Conservation (phyloP, 2,329 filamentous ascomycete species). For the Phoma herbarum region DNA sequence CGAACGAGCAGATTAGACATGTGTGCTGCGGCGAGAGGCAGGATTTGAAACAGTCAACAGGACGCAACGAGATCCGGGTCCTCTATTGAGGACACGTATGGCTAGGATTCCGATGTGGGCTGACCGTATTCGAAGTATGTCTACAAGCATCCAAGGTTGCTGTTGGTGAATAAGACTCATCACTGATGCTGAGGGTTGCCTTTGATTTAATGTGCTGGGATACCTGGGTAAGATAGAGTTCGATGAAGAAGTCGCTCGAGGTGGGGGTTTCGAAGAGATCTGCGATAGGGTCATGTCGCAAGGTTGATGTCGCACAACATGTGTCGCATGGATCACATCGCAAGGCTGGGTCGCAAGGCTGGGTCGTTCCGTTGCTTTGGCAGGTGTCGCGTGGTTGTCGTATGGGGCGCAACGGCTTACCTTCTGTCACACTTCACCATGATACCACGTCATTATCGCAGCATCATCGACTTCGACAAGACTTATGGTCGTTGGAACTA, state of each 20-base stretch:
- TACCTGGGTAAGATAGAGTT: not conserved
- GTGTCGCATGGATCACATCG: not conserved
- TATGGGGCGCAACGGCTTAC: conserved; percentile 8
- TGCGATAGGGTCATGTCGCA: conserved; percentile 2
- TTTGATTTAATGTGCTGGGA: not conserved
- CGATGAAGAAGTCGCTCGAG: not conserved
- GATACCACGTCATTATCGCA: conserved; percentile 12
- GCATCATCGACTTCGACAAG: conserved; percentile 5
- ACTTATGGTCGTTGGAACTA: conserved; percentile 26
- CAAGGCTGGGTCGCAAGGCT: conserved; percentile 1
- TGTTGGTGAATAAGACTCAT: not conserved
- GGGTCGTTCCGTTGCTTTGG: not conserved
- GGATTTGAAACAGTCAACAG: not conserved
- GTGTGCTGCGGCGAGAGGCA: not conserved
- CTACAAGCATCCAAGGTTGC: not conserved
- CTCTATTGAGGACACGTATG: not conserved
- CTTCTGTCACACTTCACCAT: conserved; percentile 23
- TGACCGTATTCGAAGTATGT: not conserved
- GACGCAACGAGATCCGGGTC: not conserved
- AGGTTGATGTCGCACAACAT: not conserved
- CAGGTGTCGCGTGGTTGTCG: not conserved
- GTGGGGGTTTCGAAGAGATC: not conserved
- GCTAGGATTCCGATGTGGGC: not conserved
- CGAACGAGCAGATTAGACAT: not conserved
- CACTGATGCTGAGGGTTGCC: not conserved